Evolutionary conservation across 1,284 basidiomycete genomes (phyloP).

Genomic region (Neolentinus lepideus): DNA sequence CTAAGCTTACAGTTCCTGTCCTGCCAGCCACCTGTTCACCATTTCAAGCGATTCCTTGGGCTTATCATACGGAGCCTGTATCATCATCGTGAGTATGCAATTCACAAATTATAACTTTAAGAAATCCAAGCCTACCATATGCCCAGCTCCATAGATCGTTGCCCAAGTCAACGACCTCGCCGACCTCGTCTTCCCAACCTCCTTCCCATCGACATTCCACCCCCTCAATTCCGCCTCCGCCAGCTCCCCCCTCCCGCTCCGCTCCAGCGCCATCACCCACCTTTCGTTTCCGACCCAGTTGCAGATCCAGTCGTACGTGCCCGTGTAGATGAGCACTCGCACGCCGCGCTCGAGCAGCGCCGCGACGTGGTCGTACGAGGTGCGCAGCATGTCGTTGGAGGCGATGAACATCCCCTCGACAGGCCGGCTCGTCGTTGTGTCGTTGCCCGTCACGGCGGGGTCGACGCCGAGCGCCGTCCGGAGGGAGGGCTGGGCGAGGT

Average conservation of each 20-base stretch:
- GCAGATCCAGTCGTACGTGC: conserved; percentile 60
- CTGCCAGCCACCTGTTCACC: conserved; percentile 41
- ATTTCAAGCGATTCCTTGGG: conserved; percentile 47
- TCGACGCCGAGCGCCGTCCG: conserved; percentile 51
- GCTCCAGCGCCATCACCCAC: conserved; percentile 51
- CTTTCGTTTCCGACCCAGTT: conserved; percentile 64
- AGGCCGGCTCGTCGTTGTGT: conserved; percentile 32
- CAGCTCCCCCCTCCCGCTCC: conserved; percentile 49
- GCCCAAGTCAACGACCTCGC: conserved; percentile 55
- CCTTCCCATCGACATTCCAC: conserved; percentile 47
- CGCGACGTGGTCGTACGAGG: conserved; percentile 45
- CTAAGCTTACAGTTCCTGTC: not conserved
- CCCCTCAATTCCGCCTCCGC: conserved; percentile 34
- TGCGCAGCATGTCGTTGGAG: conserved; percentile 30
- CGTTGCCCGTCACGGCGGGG: conserved; percentile 31
- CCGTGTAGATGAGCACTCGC: conserved; percentile 62
- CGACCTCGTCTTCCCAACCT: conserved; percentile 48
- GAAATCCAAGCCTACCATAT: conserved; percentile 56
- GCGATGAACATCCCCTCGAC: conserved; percentile 31
- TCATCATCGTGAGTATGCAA: not conserved
- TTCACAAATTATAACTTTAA: not conserved
- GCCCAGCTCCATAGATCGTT: conserved; percentile 50
- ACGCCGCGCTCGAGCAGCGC: conserved; percentile 65
- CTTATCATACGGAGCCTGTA: conserved; percentile 33
- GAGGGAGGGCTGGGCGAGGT: conserved; percentile 44